A percentile compares a stretch with the other conserved stretches of the same genome.
Evolutionary conservation across 2,329 filamentous ascomycete species (phyloP).

Genomic region (Cytospora leucostoma): DNA sequence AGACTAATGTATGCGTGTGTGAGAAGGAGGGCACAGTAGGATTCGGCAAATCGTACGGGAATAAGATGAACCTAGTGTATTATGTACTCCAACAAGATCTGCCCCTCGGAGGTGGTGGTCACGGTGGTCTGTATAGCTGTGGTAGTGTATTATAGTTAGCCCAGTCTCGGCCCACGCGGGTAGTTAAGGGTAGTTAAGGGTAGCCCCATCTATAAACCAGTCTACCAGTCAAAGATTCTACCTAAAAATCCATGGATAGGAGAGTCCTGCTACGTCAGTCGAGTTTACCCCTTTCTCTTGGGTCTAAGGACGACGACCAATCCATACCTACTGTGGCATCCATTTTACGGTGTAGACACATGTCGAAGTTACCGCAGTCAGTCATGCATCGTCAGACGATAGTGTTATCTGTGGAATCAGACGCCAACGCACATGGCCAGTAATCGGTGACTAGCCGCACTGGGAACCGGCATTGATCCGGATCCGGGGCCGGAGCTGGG

Average conservation of each 20-base stretch:
- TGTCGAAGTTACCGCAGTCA: not conserved
- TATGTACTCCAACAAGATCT: constrained; percentile 13
- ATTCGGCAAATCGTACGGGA: constrained; percentile 12
- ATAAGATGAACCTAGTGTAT: constrained; percentile 1
- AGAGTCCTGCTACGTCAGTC: too few relatives aligned
- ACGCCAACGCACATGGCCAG: not conserved
- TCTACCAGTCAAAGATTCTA: too few relatives aligned
- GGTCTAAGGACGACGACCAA: not conserved
- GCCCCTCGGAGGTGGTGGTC: constrained; percentile 1
- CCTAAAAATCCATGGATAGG: too few relatives aligned
- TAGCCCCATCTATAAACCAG: too few relatives aligned
- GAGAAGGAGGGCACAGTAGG: not conserved
- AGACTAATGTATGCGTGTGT: not conserved
- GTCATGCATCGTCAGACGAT: not conserved
- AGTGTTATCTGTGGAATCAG: not conserved
- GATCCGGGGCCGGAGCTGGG: not conserved
- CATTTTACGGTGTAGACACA: not conserved
- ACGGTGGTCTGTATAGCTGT: not conserved
- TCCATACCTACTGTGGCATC: not conserved
- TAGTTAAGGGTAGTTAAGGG: not conserved
- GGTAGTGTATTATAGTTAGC: not conserved
- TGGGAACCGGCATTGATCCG: not conserved
- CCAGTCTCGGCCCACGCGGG: constrained; percentile 1
- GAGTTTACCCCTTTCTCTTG: not conserved
- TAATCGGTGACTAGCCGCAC: not conserved